phyloP scores from a whole-genome alignment of 2,329 filamentous ascomycete species.

The Exserohilum turcica region DNA sequence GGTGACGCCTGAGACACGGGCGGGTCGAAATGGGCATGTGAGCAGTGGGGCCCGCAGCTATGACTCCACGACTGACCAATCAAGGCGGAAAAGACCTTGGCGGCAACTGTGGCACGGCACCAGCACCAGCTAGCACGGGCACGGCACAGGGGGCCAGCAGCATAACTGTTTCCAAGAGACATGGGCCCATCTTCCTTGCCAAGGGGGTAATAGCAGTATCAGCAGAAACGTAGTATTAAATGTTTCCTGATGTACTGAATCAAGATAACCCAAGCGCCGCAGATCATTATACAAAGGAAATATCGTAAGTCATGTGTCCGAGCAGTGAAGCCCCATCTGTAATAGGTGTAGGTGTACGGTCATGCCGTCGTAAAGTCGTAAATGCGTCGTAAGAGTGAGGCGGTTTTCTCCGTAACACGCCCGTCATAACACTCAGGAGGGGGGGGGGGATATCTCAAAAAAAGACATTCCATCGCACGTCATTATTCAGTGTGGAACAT shows the following conservation, averaged over 20 bases:
- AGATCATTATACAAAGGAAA: conserved; percentile 13
- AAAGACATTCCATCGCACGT: conserved; percentile 31
- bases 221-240: conserved; percentile 12
- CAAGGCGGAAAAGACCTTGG: background rate
- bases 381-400: conserved; percentile 47
- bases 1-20: conserved; percentile 6
- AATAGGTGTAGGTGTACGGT: too few species aligned
- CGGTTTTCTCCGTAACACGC: conserved; percentile 31
- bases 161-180: too few species aligned
- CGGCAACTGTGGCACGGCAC: background rate
- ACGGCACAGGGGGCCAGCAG: too few species aligned
- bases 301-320: conserved; percentile 17
- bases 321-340: conserved; percentile 20
- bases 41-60: conserved; percentile 12
- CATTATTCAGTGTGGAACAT: conserved; percentile 34
- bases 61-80: conserved; percentile 5
- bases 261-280: conserved; percentile 6
- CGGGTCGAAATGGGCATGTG: conserved; percentile 13
- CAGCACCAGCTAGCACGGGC: too few species aligned
- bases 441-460: conserved; percentile 39
- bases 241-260: conserved; percentile 7
- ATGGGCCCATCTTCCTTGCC: too few species aligned
- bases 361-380: conserved; percentile 34
- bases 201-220: too few species aligned
- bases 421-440: conserved; percentile 44